Base-by-base conservation (phyloP, 768 basidiomycete genomes). In the Nidularia pulvinata region DNA sequence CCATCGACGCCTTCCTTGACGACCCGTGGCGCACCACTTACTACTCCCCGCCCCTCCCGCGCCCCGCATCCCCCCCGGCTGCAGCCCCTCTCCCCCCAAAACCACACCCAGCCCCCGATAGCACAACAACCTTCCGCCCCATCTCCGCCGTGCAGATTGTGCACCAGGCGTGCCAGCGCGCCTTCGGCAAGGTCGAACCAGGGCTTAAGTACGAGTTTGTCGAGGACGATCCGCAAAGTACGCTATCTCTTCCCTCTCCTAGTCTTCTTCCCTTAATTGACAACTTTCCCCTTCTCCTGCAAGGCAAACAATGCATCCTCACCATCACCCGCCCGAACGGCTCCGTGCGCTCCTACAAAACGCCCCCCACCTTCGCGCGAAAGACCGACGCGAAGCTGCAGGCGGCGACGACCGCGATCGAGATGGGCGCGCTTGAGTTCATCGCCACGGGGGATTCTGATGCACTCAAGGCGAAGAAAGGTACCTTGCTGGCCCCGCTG, bases 371-470 rank as follows among this genome's bases (percentile, higher is more conserved):
- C 1, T 81, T 77, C 56, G 43, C 69, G 13, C 73, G 74, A 36
- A 78, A 81, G 57, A 68, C 57, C 37, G 85, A 86, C 10, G 87
- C 86, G 0, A 83, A 82, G 54, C 67, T 66, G 0, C 75, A 76
- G 45, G 85, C 72, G 0, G 84, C 83, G 0, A 69, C 63, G 13
- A 64, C 81, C 13, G 87, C 87, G 4, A 68, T 88, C 22, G 74
- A 83, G 6, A 78, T 81, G 71, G 84, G 83, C 16, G 86, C 78
- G 1, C 62, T 88, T 33, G 78, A 85, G 16, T 88, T 88, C 59
- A 80, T 88, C 46, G 50, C 64, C 6, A 59, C 66, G 1, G 80
- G 81, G 3, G 77, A 78, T n/a, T 65, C 69, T 1, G 71, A 75
- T 36, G 60, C 59, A 6, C 36, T 64, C 32, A 66, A 69, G 35